Evolutionary conservation across 2,329 filamentous ascomycete genomes (phyloP).

Genomic region (Zymoseptoria crescenta): DNA sequence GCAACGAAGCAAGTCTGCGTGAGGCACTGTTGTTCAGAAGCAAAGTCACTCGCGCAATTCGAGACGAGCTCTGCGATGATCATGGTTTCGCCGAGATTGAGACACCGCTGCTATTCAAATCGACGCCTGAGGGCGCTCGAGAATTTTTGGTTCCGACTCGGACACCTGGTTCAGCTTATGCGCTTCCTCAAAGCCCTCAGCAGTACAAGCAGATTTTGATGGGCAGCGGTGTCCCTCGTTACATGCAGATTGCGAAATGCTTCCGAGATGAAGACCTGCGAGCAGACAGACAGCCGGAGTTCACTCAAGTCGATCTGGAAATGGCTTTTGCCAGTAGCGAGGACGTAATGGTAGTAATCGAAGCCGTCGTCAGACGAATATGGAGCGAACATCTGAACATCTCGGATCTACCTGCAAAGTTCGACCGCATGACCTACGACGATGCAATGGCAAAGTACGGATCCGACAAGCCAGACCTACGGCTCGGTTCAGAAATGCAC

Average conservation of each 20-base stretch:
- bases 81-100: slow-evolving; percentile 71
- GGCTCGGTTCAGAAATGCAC: slow-evolving; percentile 60
- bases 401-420: slow-evolving; percentile 38
- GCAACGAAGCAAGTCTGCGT: slow-evolving; percentile 61
- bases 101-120: slow-evolving; percentile 93
- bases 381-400: slow-evolving; percentile 45
- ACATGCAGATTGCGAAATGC: slow-evolving; percentile 89
- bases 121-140: slow-evolving; percentile 87
- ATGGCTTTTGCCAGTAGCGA: slow-evolving; percentile 74
- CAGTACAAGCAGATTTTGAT: slow-evolving; percentile 98
- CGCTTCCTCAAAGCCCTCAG: slow-evolving; percentile 89
- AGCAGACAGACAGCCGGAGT: slow-evolving; percentile 90
- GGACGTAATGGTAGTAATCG: slow-evolving; percentile 57
- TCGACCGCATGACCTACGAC: slow-evolving; percentile 60
- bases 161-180: slow-evolving; percentile 68
- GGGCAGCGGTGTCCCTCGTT: slow-evolving; percentile 73
- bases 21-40: slow-evolving; percentile 65
- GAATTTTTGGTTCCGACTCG: slow-evolving; percentile 92
- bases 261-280: slow-evolving; percentile 92
- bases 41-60: slow-evolving; percentile 47
- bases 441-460: slow-evolving; percentile 74
- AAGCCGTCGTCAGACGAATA: slow-evolving; percentile 47
- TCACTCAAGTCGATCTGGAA: slow-evolving; percentile 91
- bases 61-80: slow-evolving; percentile 45
- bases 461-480: slow-evolving; percentile 84